Base-by-base conservation (phyloP, 768 basidiomycete species). In the Crassisporium funariophilum region DNA sequence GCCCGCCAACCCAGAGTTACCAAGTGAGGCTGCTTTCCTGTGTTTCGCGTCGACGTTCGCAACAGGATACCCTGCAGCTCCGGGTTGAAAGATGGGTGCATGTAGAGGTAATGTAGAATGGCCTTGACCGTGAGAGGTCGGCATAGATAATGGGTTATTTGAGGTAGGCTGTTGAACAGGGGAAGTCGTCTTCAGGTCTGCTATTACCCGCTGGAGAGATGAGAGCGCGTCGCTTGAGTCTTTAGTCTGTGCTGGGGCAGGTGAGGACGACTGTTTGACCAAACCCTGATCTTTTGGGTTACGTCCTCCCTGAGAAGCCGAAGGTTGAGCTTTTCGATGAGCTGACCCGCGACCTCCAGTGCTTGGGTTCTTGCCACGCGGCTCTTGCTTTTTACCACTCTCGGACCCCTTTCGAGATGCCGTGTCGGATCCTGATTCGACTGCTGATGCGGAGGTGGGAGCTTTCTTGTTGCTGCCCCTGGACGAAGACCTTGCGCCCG, bases 151-250 rank as follows among this genome's bases (percentile, higher is more conserved):
- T 60, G 66, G 51, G 74, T 70, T 74, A 49, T 59, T 70, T 33
- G 65, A 51, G 68, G 66, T 56, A 67, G 78, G 59, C 27, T 69
- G 67, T 47, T 72, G 79, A 41, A 81, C 74, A 40, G 88, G 83
- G 43, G 90, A 84, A 2, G 91, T 79, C 13, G 87, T 86, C 77
- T 93, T 95, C 53, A 97, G 76, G 66, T 98, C 94, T 46, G 89
- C 89, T 56, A 98, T 98, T 65, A 97, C 87, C 47, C 91, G 83
- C 62, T 98, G 93, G 43, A 98, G 81, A 21, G 90, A 91, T 50
- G 87, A 88, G 48, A 93, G 74, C 13, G 88, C 90, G 63, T 87
- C 86, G 61, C 87, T 90, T 16, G 81, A 79, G 55, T 90, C 86
- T 25, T 74, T 75, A 52, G 67, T 71, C 52, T 79, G 72, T 35